These are phyloP conservation scores for Penicillium pulvis DNA, from an alignment of 495 filamentous ascomycete species.

Conservation along the genomic window DNA sequence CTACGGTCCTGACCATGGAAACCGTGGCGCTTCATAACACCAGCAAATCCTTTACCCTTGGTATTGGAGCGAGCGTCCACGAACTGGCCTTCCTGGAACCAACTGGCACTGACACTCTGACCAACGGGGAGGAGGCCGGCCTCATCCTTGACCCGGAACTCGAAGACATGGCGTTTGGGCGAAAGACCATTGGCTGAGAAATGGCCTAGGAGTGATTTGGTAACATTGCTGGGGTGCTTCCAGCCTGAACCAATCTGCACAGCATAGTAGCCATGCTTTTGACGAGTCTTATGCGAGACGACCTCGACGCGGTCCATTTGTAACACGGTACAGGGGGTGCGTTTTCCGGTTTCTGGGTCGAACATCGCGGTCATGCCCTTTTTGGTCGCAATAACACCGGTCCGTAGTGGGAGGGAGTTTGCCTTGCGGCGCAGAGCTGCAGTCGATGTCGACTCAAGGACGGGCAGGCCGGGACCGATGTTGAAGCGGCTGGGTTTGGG, in stretches of 20 bases:
- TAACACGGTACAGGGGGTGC: constrained; percentile 86
- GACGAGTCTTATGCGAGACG: constrained; percentile 76
- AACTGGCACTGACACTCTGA: constrained; percentile 70
- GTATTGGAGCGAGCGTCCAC: constrained; percentile 80
- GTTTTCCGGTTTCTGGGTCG: constrained; percentile 70
- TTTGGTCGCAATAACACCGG: constrained; percentile 83
- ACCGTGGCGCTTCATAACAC: constrained; percentile 95
- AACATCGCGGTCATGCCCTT: constrained; percentile 94
- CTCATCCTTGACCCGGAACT: constrained; percentile 79
- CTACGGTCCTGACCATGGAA: constrained; percentile 86
- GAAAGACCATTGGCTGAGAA: constrained; percentile 75
- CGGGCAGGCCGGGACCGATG: constrained; percentile 44
- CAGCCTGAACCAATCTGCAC: constrained; percentile 86
- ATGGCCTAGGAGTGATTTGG: constrained; percentile 79
- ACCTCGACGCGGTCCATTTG: constrained; percentile 93
- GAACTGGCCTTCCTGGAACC: constrained; percentile 89
- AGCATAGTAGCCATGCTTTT: constrained; percentile 85
- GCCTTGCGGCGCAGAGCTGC: constrained; percentile 81
- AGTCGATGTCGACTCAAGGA: constrained; percentile 69
- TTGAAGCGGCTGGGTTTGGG: constrained; percentile 52
- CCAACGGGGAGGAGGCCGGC: constrained; percentile 74
- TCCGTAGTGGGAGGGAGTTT: constrained; percentile 73
- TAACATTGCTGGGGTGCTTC: constrained; percentile 73
- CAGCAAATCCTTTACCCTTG: constrained; percentile 88
- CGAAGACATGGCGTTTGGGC: constrained; percentile 77